phyloP scores from a whole-genome alignment of 208 protist genomes.

The Naegleria fowleri region DNA sequence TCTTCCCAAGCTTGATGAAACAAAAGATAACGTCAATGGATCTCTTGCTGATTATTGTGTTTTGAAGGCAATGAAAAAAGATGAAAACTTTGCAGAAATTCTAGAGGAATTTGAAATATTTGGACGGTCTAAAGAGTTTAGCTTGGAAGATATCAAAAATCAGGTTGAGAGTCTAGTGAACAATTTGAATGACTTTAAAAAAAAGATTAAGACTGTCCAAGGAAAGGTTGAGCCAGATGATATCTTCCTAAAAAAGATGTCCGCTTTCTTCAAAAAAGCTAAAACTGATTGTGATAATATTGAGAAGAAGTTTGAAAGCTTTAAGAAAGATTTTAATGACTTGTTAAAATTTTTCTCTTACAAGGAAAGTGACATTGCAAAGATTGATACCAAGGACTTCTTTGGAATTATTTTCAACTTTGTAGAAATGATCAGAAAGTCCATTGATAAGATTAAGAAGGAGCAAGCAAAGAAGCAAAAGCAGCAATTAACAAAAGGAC shows the following conservation, averaged over 20 bases:
- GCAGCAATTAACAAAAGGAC: no score
- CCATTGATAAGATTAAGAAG: background rate
- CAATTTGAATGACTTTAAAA: conserved; percentile 3
- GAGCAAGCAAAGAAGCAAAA: conserved; percentile 5
- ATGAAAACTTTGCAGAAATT: background rate
- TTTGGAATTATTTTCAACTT: background rate
- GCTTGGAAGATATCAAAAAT: background rate
- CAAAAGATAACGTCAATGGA: background rate
- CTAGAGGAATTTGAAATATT: background rate
- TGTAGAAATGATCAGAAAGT: background rate
- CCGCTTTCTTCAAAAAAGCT: background rate
- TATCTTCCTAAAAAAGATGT: background rate
- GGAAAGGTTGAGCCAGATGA: background rate
- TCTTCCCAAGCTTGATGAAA: background rate
- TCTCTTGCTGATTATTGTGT: background rate
- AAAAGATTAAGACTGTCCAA: background rate
- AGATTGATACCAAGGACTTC: background rate
- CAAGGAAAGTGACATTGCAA: background rate
- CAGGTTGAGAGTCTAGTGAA: background rate
- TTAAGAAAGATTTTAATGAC: background rate
- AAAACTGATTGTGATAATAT: background rate
- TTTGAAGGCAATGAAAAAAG: background rate
- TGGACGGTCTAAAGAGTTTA: background rate
- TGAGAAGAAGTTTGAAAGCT: no score
- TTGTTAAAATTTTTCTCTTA: background rate